Conservation (phyloP, 306 rosid genomes). For the Vigna radiata region DNA sequence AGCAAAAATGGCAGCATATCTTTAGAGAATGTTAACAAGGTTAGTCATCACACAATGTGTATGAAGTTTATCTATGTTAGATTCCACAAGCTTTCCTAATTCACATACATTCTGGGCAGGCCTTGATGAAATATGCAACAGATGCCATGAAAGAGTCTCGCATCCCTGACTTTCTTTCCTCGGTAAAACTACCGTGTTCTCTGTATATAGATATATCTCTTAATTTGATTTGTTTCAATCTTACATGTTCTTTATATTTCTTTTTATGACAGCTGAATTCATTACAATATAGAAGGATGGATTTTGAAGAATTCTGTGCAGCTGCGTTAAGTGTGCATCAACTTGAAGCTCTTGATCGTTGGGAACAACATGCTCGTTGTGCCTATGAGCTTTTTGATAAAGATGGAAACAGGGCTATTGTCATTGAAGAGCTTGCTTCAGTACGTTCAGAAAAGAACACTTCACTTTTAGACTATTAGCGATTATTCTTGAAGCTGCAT, state of each 20-base stretch:
- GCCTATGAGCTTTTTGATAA: conserved; percentile 96
- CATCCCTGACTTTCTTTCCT: conserved; percentile 74
- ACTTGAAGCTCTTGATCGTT: conserved; percentile 94
- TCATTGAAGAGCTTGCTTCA: conserved; percentile 96
- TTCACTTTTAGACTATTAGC: neutral
- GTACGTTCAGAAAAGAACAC: conserved; percentile 57
- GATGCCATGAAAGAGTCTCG: conserved; percentile 97
- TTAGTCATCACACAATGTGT: conserved; percentile 39
- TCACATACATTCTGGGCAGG: conserved; percentile 58
- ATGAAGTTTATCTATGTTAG: conserved; percentile 12
- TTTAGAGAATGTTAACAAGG: conserved; percentile 76
- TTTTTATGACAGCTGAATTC: conserved; percentile 74
- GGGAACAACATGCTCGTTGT: conserved; percentile 98
- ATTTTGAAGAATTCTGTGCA: conserved; percentile 96
- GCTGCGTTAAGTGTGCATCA: conserved; percentile 94
- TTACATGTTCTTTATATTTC: conserved; percentile 40
- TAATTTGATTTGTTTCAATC: conserved; percentile 35
- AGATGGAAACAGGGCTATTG: conserved; percentile 92
- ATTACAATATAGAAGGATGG: conserved; percentile 98
- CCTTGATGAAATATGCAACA: conserved; percentile 78
- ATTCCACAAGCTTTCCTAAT: conserved; percentile 32
- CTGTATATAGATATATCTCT: conserved; percentile 21
- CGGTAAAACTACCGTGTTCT: conserved; percentile 58
- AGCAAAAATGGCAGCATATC: conserved; percentile 86
- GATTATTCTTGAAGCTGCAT: conserved; percentile 2